A percentile compares a stretch with the other conserved stretches of the same genome.
Conservation (phyloP, 345 rosid species). For the Lumnitzera littorea region DNA sequence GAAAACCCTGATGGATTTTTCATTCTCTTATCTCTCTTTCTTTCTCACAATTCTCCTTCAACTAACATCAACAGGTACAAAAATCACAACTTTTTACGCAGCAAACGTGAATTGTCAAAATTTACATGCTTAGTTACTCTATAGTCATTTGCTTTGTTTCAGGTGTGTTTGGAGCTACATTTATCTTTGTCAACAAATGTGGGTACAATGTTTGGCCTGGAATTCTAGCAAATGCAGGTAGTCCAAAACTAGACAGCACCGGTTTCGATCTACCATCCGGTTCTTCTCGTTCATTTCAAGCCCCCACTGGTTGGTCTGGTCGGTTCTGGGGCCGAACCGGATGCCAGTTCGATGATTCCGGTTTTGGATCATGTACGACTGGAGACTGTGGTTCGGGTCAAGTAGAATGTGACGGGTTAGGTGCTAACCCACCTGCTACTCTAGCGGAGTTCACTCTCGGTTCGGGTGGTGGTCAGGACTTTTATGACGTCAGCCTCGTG, state of each 20-base stretch:
- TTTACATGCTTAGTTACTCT: too few species aligned
- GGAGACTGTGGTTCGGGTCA: conserved; percentile 67
- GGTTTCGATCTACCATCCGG: conserved; percentile 1
- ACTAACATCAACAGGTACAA: too few species aligned
- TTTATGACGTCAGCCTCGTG: conserved; percentile 81
- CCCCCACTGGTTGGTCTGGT: conserved; percentile 1
- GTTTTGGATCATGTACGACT: conserved; percentile 44
- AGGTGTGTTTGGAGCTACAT: not conserved
- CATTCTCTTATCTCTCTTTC: too few species aligned
- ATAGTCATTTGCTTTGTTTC: not conserved
- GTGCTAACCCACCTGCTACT: conserved; percentile 69
- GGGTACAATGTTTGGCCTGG: conserved; percentile 1
- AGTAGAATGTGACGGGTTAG: conserved; percentile 51
- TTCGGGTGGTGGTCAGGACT: conserved; percentile 53
- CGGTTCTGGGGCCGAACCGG: conserved; percentile 6
- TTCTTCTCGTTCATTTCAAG: not conserved
- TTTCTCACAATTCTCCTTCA: too few species aligned
- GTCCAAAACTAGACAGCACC: not conserved
- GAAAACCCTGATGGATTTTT: too few species aligned
- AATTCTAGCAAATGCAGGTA: conserved; percentile 1
- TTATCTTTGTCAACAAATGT: not conserved
- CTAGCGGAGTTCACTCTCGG: conserved; percentile 75
- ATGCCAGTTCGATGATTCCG: conserved; percentile 12
- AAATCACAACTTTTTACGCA: too few species aligned
- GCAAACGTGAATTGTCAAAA: too few species aligned